phyloP scores from a whole-genome alignment of 305 asterid species.

The Fraxinus paxiana region DNA sequence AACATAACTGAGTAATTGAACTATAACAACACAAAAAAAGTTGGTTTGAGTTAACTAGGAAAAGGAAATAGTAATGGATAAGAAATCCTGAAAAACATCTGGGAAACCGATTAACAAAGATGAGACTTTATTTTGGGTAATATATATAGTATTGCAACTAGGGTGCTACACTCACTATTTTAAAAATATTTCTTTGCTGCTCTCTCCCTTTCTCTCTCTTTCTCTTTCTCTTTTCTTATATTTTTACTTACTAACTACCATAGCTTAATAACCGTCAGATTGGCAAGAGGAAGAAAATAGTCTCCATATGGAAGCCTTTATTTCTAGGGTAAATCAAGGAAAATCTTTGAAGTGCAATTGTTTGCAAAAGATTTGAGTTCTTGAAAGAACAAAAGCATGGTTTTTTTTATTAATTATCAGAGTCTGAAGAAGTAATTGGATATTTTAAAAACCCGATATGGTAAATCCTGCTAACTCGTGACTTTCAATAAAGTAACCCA shows the following conservation, averaged over 20 bases:
- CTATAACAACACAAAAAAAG: not conserved
- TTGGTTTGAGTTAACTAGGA: constrained; percentile 6
- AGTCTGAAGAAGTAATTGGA: not conserved
- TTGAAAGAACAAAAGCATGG: not conserved
- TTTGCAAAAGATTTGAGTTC: not conserved
- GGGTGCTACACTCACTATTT: not conserved
- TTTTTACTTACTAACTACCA: not conserved
- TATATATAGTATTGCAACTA: not conserved
- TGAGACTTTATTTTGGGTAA: not conserved
- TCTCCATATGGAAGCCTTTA: not conserved
- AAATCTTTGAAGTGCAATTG: not conserved
- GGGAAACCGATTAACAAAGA: not conserved
- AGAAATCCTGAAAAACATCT: not conserved
- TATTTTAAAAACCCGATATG: not conserved
- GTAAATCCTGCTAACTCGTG: not conserved
- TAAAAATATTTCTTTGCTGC: not conserved
- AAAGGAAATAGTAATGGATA: not conserved
- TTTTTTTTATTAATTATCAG: not conserved
- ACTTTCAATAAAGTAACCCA: not conserved
- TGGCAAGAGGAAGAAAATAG: not conserved
- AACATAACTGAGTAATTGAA: not conserved
- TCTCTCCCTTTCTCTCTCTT: too few relatives aligned
- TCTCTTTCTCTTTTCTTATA: not conserved
- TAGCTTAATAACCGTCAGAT: not conserved
- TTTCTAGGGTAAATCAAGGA: not conserved